These are phyloP conservation scores for Hypoxylon sp. DNA, from an alignment of 2,329 filamentous ascomycete species.

Conservation along the genomic window DNA sequence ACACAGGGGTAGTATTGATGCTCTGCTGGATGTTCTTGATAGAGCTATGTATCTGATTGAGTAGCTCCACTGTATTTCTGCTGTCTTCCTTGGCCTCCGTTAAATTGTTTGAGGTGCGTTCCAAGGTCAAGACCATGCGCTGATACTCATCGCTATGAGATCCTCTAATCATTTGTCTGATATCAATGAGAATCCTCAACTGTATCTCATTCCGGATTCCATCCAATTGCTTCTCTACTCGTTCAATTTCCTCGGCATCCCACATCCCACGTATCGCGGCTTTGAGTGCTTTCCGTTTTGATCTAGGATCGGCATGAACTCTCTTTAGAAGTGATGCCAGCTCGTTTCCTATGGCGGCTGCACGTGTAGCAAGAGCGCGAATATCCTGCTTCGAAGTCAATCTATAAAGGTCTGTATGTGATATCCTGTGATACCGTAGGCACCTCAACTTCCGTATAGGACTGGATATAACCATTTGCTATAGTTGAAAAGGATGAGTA, in stretches of 20 bases:
- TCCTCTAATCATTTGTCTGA: conserved; percentile 27
- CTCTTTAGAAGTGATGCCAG: conserved; percentile 29
- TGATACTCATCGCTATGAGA: conserved; percentile 28
- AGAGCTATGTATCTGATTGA: conserved; percentile 26
- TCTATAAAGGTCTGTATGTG: neutral
- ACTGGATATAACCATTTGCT: neutral
- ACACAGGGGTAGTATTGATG: neutral
- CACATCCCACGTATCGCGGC: conserved; percentile 33
- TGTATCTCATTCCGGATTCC: conserved; percentile 43
- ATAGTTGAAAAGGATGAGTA: neutral
- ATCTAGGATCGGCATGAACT: conserved; percentile 31
- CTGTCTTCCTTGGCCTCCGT: conserved; percentile 32
- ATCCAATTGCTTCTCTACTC: conserved; percentile 38
- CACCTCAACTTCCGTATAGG: neutral
- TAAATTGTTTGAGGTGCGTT: conserved; percentile 31
- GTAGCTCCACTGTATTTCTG: conserved; percentile 32
- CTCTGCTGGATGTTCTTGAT: conserved; percentile 17
- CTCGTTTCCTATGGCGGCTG: conserved; percentile 44
- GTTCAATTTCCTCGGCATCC: conserved; percentile 43
- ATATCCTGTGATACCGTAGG: neutral
- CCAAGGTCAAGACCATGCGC: conserved; percentile 27
- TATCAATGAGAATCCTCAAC: conserved; percentile 37
- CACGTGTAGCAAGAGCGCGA: conserved; percentile 34
- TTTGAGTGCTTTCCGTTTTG: conserved; percentile 43
- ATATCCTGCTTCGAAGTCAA: conserved; percentile 30